Evolutionary conservation across 2,329 filamentous ascomycete genomes (phyloP).

Genomic region (Colletotrichum gloeosporioides): DNA sequence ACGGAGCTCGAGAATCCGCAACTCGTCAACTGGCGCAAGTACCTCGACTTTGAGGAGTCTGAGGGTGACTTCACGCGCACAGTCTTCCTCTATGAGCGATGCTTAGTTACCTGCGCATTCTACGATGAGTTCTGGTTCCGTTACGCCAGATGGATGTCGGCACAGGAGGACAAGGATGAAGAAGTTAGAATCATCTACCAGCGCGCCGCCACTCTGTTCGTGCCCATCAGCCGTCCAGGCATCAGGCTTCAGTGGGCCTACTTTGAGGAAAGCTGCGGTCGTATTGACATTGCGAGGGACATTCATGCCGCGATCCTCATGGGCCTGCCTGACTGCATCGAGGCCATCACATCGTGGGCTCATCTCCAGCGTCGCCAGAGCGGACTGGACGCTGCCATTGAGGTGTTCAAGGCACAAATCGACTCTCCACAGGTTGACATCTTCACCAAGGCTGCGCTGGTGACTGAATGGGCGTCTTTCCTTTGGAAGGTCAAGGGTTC

Average conservation of each 20-base stretch:
- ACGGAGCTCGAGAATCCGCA: slow-evolving; percentile 89
- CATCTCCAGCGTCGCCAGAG: slow-evolving; percentile 85
- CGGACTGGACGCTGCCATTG: slow-evolving; percentile 83
- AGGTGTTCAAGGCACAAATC: slow-evolving; percentile 82
- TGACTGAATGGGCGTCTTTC: slow-evolving; percentile 86
- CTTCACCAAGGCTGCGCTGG: slow-evolving; percentile 84
- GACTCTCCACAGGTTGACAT: slow-evolving; percentile 74
- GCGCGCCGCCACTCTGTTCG: slow-evolving; percentile 82
- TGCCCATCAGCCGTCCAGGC: slow-evolving; percentile 83
- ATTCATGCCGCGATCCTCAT: slow-evolving; percentile 84
- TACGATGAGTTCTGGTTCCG: slow-evolving; percentile 99
- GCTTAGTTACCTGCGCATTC: slow-evolving; percentile 88
- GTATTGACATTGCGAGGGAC: slow-evolving; percentile 78
- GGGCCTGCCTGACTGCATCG: slow-evolving; percentile 79
- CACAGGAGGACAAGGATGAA: slow-evolving; percentile 80
- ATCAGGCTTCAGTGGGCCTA: slow-evolving; percentile 91
- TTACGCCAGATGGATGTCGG: slow-evolving; percentile 94
- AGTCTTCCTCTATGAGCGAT: slow-evolving; percentile 91
- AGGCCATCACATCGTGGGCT: slow-evolving; percentile 87
- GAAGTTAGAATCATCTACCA: slow-evolving; percentile 93
- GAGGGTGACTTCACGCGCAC: slow-evolving; percentile 79
- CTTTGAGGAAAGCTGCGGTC: slow-evolving; percentile 86
- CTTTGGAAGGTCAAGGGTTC: slow-evolving; percentile 88
- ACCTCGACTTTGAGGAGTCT: slow-evolving; percentile 92
- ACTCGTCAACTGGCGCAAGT: slow-evolving; percentile 91